Evolutionary conservation across 352 stramenopile genomes (phyloP), one percentile per base, ranked within the genome.

Genomic region (Sclerospora graminicola): DNA sequence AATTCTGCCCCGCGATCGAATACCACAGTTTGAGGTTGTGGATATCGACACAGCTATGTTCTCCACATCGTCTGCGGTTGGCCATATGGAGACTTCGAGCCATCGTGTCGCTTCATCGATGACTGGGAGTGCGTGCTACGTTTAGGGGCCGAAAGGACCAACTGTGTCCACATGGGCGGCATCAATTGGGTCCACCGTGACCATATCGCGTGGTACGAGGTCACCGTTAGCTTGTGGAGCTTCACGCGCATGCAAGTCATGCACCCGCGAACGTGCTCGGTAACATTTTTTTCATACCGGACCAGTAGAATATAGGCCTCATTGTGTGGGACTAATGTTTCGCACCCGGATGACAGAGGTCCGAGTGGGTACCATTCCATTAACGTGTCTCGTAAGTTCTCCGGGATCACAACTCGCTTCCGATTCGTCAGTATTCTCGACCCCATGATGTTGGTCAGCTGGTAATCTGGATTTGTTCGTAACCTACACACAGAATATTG

Each of bases 231-330:
- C n/a, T n/a, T n/a, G n/a, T n/a, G n/a, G n/a, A n/a, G n/a, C n/a
- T n/a, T n/a, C n/a, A n/a, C n/a, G n/a, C n/a, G n/a, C n/a, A n/a
- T n/a, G n/a, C n/a, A n/a, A n/a, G n/a, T n/a, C n/a, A n/a, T n/a
- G n/a, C n/a, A n/a, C n/a, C n/a, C n/a, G n/a, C n/a, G n/a, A n/a
- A n/a, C n/a, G n/a, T n/a, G n/a, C n/a, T n/a, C n/a, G n/a, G n/a
- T n/a, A n/a, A n/a, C n/a, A n/a, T 30, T 30, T 30, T 30, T 10
- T 30, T 15, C 45, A 52, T 52, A 1, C 11, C 35, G 5, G 35
- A 30, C 37, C 36, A 53, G 27, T 37, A 46, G 29, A 53, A 53
- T n/a, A 30, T 37, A 10, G 26, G 26, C 0, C 6, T 9, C 45
- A 53, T 53, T 5, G 2, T 28, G 0, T 14, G 26, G 10, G 29